Conservation (phyloP, 2,329 filamentous ascomycete species). For the Tolypocladium endophyticum region DNA sequence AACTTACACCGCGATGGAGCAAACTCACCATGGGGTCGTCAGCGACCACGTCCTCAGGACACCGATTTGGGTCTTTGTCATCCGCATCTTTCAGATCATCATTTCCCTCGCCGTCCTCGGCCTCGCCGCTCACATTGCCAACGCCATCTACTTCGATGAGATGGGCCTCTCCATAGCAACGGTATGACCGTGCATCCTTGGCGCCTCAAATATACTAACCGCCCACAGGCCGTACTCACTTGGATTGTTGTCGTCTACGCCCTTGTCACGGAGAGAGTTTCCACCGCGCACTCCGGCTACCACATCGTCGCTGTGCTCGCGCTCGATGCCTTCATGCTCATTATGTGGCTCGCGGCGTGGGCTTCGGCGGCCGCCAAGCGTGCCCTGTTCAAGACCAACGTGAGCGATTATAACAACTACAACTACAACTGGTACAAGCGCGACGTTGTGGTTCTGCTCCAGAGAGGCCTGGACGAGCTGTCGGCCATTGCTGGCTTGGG, state of each 20-base stretch:
- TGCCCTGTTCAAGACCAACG: slow-evolving; percentile 21
- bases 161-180: slow-evolving; percentile 29
- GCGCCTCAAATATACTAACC: neutral
- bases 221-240: slow-evolving; percentile 29
- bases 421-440: slow-evolving; percentile 22
- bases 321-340: slow-evolving; percentile 30
- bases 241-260: slow-evolving; percentile 32
- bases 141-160: slow-evolving; percentile 26
- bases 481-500: slow-evolving; percentile 31
- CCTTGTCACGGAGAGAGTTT: slow-evolving; percentile 28
- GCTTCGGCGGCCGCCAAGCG: slow-evolving; percentile 29
- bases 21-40: slow-evolving; percentile 6
- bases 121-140: slow-evolving; percentile 29
- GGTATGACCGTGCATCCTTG: slow-evolving; percentile 17
- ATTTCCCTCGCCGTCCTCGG: slow-evolving; percentile 31
- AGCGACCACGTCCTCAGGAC: slow-evolving; percentile 24
- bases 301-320: slow-evolving; percentile 33
- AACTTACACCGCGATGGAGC: slow-evolving; percentile 7
- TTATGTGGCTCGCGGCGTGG: slow-evolving; percentile 37
- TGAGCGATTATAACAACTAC: slow-evolving; percentile 21
- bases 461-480: slow-evolving; percentile 23
- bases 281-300: slow-evolving; percentile 23
- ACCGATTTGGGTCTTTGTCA: slow-evolving; percentile 30
- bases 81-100: slow-evolving; percentile 30
- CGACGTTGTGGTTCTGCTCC: slow-evolving; percentile 10